Conservation (phyloP, 768 basidiomycete genomes). For the Cystofilobasidium macerans region DNA sequence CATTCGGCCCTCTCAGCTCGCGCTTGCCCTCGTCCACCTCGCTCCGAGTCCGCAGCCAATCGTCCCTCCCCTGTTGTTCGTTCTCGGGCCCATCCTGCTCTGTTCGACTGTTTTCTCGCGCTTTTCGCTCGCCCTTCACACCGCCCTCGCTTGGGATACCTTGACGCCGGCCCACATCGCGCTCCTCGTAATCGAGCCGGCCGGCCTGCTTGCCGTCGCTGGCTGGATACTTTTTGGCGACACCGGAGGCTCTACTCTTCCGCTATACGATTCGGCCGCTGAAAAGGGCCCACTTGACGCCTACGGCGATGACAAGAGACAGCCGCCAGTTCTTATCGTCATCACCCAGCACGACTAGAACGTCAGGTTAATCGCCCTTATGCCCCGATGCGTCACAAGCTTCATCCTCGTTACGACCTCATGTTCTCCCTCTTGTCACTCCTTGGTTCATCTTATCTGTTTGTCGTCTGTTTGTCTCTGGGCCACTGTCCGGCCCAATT, state of each 20-base stretch:
- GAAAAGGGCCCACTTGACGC: background rate
- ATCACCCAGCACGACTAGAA: background rate
- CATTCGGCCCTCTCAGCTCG: background rate
- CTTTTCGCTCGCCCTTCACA: background rate
- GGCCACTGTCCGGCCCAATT: too few species aligned
- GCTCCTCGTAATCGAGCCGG: slow-evolving; percentile 2
- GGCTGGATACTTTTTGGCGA: background rate
- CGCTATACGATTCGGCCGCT: background rate
- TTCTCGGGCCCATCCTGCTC: background rate
- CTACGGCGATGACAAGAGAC: too few species aligned
- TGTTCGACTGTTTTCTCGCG: background rate
- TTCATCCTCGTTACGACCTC: too few species aligned
- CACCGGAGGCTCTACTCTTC: background rate
- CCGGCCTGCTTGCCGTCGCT: background rate
- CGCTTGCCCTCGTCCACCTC: background rate
- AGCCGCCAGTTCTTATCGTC: background rate
- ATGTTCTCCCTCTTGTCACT: too few species aligned
- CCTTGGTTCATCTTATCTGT: too few species aligned
- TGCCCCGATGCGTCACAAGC: too few species aligned
- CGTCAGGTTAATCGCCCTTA: too few species aligned
- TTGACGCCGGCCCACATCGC: background rate
- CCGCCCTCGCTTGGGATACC: background rate
- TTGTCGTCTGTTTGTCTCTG: too few species aligned
- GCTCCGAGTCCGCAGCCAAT: background rate
- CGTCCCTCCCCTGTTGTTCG: slow-evolving; percentile 6